Evolutionary conservation across 2,329 filamentous ascomycete genomes (phyloP).

Genomic region (Curvularia sp.): DNA sequence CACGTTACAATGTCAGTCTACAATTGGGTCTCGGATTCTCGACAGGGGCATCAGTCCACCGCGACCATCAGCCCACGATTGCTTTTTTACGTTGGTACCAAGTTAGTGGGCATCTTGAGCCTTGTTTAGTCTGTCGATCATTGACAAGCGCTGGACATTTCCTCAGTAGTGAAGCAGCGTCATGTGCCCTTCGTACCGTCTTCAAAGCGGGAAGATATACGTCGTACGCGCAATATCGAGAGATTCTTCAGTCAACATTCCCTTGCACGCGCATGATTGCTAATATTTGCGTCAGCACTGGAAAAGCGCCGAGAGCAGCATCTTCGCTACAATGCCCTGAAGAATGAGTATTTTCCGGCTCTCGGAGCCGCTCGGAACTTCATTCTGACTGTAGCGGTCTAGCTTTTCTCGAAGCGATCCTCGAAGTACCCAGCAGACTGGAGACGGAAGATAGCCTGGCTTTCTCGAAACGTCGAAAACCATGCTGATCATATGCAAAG

Average conservation of each 20-base stretch:
- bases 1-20: constrained; percentile 8
- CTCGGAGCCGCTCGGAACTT: constrained; percentile 21
- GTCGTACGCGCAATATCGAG: not conserved
- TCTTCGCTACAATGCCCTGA: constrained; percentile 9
- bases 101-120: constrained; percentile 1
- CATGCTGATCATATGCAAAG: constrained; percentile 22
- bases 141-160: not conserved
- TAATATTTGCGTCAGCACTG: constrained; percentile 1
- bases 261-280: not conserved
- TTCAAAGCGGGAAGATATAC: not conserved
- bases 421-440: constrained; percentile 17
- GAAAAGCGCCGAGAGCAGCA: not conserved
- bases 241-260: not conserved
- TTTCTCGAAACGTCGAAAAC: constrained; percentile 12
- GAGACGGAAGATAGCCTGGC: constrained; percentile 13
- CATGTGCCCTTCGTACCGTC: not conserved
- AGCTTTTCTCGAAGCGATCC: constrained; percentile 7
- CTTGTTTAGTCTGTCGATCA: constrained; percentile 9
- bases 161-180: not conserved
- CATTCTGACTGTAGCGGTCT: constrained; percentile 14
- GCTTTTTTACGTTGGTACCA: constrained; percentile 10
- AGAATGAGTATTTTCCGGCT: constrained; percentile 24
- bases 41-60: not conserved
- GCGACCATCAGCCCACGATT: constrained; percentile 2
- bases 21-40: constrained; percentile 4